A percentile compares a stretch with the other conserved stretches of the same genome.
These are phyloP conservation scores for Fusarium tjaetaba DNA, from an alignment of 2,329 filamentous ascomycete species.

Conservation along the genomic window DNA sequence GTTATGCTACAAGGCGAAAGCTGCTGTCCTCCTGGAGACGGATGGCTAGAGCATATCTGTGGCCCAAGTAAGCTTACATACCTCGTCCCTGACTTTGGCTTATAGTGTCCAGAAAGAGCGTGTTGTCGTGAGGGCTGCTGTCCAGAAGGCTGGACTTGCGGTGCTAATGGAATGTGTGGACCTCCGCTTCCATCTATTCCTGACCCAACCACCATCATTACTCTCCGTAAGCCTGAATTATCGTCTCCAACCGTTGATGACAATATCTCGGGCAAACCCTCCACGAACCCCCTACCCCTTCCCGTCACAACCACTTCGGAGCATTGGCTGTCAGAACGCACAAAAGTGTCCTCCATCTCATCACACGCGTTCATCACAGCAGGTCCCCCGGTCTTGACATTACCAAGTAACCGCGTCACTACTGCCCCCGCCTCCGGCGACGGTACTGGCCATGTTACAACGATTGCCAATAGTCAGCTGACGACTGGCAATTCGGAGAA, in stretches of 20 bases:
- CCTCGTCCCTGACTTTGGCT: not conserved
- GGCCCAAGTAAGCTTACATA: not conserved
- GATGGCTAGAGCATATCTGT: not conserved
- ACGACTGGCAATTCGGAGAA: accelerated
- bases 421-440: no score
- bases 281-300: accelerated
- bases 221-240: not conserved
- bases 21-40: not conserved
- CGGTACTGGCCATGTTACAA: accelerated
- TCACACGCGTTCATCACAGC: not conserved
- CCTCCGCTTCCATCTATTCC: not conserved
- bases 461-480: accelerated
- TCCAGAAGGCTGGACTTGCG: not conserved
- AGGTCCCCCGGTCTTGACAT: not conserved
- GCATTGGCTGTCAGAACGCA: no score
- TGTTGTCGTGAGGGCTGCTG: not conserved
- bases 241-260: not conserved
- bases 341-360: not conserved
- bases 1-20: not conserved
- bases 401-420: not conserved
- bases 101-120: not conserved
- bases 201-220: not conserved
- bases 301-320: not conserved
- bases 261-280: accelerated
- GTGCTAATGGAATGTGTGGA: not conserved